A percentile compares a stretch with the other conserved stretches of the same genome.
Evolutionary conservation across 257 asterid species (phyloP).

Genomic region (Solanum microdontum): DNA sequence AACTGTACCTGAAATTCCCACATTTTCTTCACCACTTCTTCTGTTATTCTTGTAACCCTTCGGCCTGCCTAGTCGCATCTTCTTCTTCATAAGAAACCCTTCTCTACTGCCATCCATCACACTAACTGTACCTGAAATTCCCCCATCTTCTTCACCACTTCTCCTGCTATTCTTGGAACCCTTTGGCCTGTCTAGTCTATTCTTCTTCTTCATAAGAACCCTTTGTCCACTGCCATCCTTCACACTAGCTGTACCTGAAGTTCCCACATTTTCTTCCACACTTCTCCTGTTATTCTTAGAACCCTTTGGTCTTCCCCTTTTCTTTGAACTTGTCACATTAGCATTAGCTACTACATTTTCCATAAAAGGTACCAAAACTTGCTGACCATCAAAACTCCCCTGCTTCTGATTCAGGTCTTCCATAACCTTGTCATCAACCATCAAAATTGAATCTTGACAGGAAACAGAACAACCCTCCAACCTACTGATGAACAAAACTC

Average conservation of each 20-base stretch:
- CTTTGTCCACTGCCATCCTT: neutral
- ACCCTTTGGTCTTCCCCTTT: neutral
- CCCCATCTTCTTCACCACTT: neutral
- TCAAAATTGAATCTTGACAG: neutral
- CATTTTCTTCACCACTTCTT: neutral
- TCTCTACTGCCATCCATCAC: neutral
- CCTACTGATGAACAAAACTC: neutral
- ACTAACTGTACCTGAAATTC: neutral
- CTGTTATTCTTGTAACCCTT: constrained; percentile 14
- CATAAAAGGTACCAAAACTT: neutral
- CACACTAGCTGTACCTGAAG: neutral
- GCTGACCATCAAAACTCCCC: constrained; percentile 2
- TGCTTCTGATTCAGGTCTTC: neutral
- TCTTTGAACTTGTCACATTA: neutral
- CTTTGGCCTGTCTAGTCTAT: neutral
- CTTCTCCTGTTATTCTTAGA: neutral
- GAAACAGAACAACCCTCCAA: neutral
- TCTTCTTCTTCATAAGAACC: constrained; percentile 1
- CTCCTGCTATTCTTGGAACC: neutral
- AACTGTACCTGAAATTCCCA: neutral
- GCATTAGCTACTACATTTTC: neutral
- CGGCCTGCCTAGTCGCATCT: constrained; percentile 22
- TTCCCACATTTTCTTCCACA: neutral
- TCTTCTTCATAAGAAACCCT: neutral
- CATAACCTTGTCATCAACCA: neutral